Percentiles rank a stretch among this genome's conserved stretches.
phyloP scores from a whole-genome alignment of 2,329 filamentous ascomycete species.

The Aspergillus sp. region DNA sequence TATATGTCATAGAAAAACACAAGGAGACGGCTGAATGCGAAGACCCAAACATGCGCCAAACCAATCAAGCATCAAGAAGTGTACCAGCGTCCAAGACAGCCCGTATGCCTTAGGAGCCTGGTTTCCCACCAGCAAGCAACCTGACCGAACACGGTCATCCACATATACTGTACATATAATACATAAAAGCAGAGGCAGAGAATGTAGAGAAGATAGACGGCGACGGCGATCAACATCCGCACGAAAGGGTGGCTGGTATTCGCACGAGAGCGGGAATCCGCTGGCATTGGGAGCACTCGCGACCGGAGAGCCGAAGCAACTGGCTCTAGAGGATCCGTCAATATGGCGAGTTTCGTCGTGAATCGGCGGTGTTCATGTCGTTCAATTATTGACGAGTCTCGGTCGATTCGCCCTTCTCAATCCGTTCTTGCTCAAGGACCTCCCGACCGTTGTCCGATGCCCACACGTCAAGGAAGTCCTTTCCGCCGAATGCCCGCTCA shows the following conservation, averaged over 20 bases:
- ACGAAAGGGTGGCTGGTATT: neutral
- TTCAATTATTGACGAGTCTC: conserved; percentile 14
- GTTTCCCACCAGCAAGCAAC: neutral
- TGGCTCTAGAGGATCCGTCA: neutral
- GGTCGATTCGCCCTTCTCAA: conserved; percentile 13
- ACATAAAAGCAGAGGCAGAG: conserved; percentile 7
- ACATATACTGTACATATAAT: conserved; percentile 17
- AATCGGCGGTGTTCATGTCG: neutral
- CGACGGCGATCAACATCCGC: no score
- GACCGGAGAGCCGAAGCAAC: neutral
- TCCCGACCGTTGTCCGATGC: conserved; percentile 36
- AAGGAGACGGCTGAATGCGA: conserved; percentile 14
- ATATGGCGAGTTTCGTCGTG: neutral
- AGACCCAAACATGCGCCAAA: conserved; percentile 20
- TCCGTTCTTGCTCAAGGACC: conserved; percentile 25
- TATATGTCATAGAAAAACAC: neutral
- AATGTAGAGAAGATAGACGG: neutral
- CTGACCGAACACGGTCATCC: conserved; percentile 5
- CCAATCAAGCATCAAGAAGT: conserved; percentile 7
- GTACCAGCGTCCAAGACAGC: neutral
- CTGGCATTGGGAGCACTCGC: neutral
- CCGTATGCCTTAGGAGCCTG: neutral
- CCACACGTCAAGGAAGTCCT: conserved; percentile 41
- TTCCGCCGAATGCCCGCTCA: conserved; percentile 31
- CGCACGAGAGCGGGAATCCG: neutral